Evolutionary conservation across 2,329 filamentous ascomycete genomes (phyloP).

Genomic region (Alternaria ethzedia): DNA sequence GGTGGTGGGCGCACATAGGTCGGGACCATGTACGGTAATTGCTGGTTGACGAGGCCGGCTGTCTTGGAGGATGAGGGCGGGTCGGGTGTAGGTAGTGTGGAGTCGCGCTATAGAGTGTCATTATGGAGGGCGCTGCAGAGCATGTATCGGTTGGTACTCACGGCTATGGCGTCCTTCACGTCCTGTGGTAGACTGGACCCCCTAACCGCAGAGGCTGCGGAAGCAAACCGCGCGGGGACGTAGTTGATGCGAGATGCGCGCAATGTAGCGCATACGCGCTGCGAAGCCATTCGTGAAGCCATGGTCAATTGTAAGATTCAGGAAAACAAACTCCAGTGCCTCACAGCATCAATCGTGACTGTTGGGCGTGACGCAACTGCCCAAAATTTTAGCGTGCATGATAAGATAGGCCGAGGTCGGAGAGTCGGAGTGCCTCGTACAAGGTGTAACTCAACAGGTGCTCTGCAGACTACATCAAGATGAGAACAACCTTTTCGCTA

Average conservation of each 20-base stretch:
- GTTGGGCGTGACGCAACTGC: constrained; percentile 18
- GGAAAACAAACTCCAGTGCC: constrained; percentile 3
- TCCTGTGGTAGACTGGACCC: constrained; percentile 51
- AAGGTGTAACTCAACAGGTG: neutral
- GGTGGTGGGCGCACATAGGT: constrained; percentile 91
- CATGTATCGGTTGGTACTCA: constrained; percentile 18
- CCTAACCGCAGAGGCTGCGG: constrained; percentile 46
- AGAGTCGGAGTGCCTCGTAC: neutral
- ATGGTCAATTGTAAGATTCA: constrained; percentile 23
- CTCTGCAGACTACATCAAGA: neutral
- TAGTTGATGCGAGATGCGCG: constrained; percentile 32
- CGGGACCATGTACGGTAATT: constrained; percentile 89
- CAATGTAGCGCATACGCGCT: constrained; percentile 32
- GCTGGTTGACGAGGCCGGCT: constrained; percentile 73
- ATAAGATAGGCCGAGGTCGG: constrained; percentile 31
- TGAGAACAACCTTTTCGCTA: neutral
- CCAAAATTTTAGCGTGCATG: constrained; percentile 22
- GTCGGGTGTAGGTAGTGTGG: constrained; percentile 69
- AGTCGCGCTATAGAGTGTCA: constrained; percentile 37
- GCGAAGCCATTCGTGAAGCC: constrained; percentile 41
- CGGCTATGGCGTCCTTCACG: constrained; percentile 52
- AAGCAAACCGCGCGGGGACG: constrained; percentile 45
- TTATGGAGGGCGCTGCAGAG: neutral
- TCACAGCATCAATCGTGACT: constrained; percentile 17
- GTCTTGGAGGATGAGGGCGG: constrained; percentile 76